These are phyloP conservation scores for Stenocarpella maydis DNA, from an alignment of 2,329 filamentous ascomycete species.

Conservation along the genomic window DNA sequence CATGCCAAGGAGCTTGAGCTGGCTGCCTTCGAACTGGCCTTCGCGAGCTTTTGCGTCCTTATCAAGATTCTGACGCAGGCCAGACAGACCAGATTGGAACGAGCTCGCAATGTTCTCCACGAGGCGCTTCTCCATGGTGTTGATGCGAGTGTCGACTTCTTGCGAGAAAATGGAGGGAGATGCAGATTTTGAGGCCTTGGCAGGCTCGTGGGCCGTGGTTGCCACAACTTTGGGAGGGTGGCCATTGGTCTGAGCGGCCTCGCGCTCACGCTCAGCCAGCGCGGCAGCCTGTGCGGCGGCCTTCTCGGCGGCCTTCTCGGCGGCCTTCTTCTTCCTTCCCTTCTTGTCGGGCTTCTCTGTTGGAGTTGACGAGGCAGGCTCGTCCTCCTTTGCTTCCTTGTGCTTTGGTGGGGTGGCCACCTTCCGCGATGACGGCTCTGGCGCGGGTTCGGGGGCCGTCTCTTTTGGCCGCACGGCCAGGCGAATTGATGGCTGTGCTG, in stretches of 20 bases:
- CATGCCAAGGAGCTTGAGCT: conserved; percentile 63
- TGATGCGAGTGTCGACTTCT: conserved; percentile 62
- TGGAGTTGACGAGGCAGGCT: conserved; percentile 47
- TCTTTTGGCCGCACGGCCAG: conserved; percentile 43
- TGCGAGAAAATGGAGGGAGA: conserved; percentile 47
- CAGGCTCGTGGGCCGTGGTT: conserved; percentile 44
- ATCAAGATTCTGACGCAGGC: conserved; percentile 50
- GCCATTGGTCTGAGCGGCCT: conserved; percentile 51
- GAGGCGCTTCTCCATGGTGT: conserved; percentile 61
- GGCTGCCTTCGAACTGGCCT: conserved; percentile 60
- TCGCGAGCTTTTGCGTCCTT: conserved; percentile 69
- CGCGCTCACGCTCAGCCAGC: conserved; percentile 46
- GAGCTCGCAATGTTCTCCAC: conserved; percentile 27
- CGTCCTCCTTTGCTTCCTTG: conserved; percentile 59
- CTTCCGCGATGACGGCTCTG: conserved; percentile 43
- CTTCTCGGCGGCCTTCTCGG: conserved; percentile 49
- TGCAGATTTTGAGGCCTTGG: conserved; percentile 43
- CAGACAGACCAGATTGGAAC: conserved; percentile 27
- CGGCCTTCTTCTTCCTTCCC: conserved; percentile 73
- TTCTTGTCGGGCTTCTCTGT: conserved; percentile 70
- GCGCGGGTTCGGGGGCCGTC: conserved; percentile 38
- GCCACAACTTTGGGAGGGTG: conserved; percentile 45
- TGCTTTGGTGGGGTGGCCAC: conserved; percentile 47
- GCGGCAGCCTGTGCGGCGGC: conserved; percentile 55
- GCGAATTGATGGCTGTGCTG: conserved; percentile 43